Evolutionary conservation across 83 land plant species (phyloP).

Genomic region (Diphasiastrum complanatum): DNA sequence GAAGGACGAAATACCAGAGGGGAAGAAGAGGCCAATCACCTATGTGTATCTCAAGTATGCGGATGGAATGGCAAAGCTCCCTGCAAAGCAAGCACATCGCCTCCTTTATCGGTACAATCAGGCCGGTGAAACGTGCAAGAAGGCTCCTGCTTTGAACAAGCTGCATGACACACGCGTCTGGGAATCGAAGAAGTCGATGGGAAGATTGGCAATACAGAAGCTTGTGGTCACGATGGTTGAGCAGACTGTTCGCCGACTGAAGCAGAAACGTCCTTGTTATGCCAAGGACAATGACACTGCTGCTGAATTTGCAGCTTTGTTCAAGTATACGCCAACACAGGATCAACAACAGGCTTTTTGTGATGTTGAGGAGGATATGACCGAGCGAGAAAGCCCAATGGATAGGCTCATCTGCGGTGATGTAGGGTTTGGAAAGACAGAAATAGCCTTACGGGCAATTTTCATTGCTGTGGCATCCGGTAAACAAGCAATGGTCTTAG

Average conservation of each 20-base stretch:
- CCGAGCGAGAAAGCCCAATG: slow-evolving; percentile 93
- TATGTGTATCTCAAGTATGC: slow-evolving; percentile 35
- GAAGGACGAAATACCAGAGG: slow-evolving; percentile 27
- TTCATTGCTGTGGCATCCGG: slow-evolving; percentile 63
- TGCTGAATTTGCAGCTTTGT: slow-evolving; percentile 61
- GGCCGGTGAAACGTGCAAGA: slow-evolving; percentile 70
- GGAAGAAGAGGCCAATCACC: slow-evolving; percentile 21
- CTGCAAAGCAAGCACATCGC: slow-evolving; percentile 29
- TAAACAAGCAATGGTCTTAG: slow-evolving; percentile 95
- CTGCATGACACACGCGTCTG: slow-evolving; percentile 66
- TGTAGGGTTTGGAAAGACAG: slow-evolving; percentile 99
- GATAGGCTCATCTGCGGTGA: slow-evolving; percentile 97
- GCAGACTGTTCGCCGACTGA: slow-evolving; percentile 74
- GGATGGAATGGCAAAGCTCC: slow-evolving; percentile 41
- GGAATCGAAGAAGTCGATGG: slow-evolving; percentile 84
- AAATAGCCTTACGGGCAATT: slow-evolving; percentile 91
- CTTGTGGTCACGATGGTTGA: slow-evolving; percentile 96
- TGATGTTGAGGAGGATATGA: slow-evolving; percentile 87
- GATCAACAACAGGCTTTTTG: slow-evolving; percentile 91
- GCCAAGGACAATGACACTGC: slow-evolving; percentile 40
- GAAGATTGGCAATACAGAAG: slow-evolving; percentile 81
- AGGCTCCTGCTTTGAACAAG: slow-evolving; percentile 70
- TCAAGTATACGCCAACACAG: slow-evolving; percentile 81
- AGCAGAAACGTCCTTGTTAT: slow-evolving; percentile 81
- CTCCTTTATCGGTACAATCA: slow-evolving; percentile 31